These are phyloP conservation scores for Brassica balearica DNA, from an alignment of 441 rosid species.

Conservation along the genomic window DNA sequence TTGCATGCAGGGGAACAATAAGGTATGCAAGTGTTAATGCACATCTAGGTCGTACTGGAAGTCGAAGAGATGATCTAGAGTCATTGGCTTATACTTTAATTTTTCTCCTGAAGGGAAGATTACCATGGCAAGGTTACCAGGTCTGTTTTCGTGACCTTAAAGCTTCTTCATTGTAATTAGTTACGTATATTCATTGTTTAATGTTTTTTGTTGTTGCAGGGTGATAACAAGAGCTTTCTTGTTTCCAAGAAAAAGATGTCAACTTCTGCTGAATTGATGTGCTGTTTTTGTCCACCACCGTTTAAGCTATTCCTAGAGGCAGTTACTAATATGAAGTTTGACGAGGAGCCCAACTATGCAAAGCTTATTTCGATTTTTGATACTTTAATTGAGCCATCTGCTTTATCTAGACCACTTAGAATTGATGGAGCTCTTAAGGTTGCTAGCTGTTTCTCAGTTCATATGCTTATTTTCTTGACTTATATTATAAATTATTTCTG, in stretches of 20 bases:
- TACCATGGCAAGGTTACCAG: slow-evolving; percentile 94
- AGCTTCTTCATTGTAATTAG: slow-evolving; percentile 12
- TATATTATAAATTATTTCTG: not conserved
- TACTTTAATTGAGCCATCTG: slow-evolving; percentile 73
- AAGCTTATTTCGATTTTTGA: slow-evolving; percentile 86
- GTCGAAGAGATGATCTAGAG: slow-evolving; percentile 88
- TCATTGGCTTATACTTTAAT: slow-evolving; percentile 83
- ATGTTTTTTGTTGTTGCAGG: slow-evolving; percentile 47
- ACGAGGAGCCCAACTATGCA: slow-evolving; percentile 91
- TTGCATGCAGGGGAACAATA: slow-evolving; percentile 71
- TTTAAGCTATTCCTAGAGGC: slow-evolving; percentile 81
- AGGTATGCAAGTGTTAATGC: slow-evolving; percentile 92
- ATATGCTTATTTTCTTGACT: slow-evolving; percentile 2
- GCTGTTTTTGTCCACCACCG: slow-evolving; percentile 89
- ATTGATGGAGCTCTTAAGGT: slow-evolving; percentile 97
- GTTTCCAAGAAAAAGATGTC: slow-evolving; percentile 98
- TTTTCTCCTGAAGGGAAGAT: slow-evolving; percentile 73
- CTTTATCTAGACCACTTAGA: slow-evolving; percentile 81
- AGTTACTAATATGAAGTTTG: slow-evolving; percentile 92
- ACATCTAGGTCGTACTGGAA: slow-evolving; percentile 85
- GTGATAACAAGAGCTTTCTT: slow-evolving; percentile 89
- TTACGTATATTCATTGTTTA: not conserved
- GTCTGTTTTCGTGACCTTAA: slow-evolving; percentile 38
- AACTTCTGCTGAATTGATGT: slow-evolving; percentile 81
- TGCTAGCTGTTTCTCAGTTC: slow-evolving; percentile 21